A percentile compares a stretch with the other conserved stretches of the same genome.
Conservation (phyloP, 2,329 filamentous ascomycete species). For the Cladophialophora exuberans region DNA sequence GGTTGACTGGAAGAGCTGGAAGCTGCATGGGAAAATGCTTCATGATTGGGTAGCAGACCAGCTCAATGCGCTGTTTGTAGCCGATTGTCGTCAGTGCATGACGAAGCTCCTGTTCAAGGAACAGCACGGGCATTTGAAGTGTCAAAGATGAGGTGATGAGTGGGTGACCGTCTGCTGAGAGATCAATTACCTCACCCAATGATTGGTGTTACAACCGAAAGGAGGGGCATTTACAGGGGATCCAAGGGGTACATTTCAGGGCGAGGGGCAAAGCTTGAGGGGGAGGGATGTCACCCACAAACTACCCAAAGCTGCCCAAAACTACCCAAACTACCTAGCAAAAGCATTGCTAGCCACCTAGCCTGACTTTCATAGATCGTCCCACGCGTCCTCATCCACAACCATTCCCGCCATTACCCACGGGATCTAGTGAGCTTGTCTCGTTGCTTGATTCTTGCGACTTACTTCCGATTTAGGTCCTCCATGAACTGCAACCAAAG, state of each 20-base stretch:
- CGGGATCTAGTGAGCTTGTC: conserved; percentile 28
- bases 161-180: conserved; percentile 6
- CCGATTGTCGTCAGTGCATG: conserved; percentile 8
- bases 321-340: no score
- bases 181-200: background rate
- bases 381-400: conserved; percentile 5
- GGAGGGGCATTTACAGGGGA: no score
- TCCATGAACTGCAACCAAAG: background rate
- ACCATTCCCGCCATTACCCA: background rate
- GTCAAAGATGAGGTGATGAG: conserved; percentile 15
- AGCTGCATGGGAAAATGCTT: background rate
- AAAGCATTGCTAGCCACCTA: no score
- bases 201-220: no score
- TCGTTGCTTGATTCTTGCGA: conserved; percentile 22
- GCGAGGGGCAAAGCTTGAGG: background rate
- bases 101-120: conserved; percentile 13
- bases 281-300: background rate
- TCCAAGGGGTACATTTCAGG: background rate
- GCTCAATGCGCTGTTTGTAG: conserved; percentile 2
- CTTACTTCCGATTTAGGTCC: conserved; percentile 3
- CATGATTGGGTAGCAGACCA: conserved; percentile 14
- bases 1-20: background rate
- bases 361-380: no score
- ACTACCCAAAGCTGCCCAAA: background rate
- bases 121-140: background rate